Conservation (phyloP, 1,284 basidiomycete genomes). For the Rhodotorula sp. region DNA sequence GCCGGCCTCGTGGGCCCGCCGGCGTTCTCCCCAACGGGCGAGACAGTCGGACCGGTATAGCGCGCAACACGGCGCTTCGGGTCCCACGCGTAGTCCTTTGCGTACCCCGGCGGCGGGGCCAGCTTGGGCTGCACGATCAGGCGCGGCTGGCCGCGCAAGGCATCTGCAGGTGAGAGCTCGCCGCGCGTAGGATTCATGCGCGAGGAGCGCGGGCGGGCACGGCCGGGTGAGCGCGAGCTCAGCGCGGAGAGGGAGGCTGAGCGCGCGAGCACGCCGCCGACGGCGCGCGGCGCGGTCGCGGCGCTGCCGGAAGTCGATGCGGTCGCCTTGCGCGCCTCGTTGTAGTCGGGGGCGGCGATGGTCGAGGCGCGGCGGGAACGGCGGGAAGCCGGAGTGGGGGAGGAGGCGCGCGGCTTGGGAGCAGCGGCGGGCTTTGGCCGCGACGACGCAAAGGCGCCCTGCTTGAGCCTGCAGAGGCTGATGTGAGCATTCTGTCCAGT, state of each 20-base stretch:
- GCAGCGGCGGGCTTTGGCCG: background rate
- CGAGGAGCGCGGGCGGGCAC: conserved; percentile 6
- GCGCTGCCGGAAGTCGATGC: background rate
- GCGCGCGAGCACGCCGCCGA: background rate
- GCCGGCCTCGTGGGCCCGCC: too few relatives aligned
- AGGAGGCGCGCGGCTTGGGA: background rate
- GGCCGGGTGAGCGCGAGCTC: background rate
- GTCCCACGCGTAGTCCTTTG: conserved; percentile 33
- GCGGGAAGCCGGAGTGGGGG: conserved; percentile 6
- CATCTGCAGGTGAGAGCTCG: conserved; percentile 15
- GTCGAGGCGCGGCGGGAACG: conserved; percentile 11
- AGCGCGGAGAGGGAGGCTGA: conserved; percentile 12
- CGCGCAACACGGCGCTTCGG: conserved; percentile 6
- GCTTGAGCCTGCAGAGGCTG: conserved; percentile 10
- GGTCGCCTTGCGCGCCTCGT: conserved; percentile 5
- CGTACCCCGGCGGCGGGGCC: conserved; percentile 34
- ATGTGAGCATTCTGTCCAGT: background rate
- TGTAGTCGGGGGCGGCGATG: conserved; percentile 14
- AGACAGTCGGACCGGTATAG: conserved; percentile 21
- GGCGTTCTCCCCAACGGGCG: background rate
- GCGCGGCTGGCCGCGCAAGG: conserved; percentile 28
- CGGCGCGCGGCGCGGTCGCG: background rate
- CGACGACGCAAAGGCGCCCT: conserved; percentile 29
- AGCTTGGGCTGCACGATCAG: conserved; percentile 35
- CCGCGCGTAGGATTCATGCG: conserved; percentile 6